These are phyloP conservation scores for Botrytis deweyae DNA, from an alignment of 2,329 filamentous ascomycete species.

Conservation along the genomic window DNA sequence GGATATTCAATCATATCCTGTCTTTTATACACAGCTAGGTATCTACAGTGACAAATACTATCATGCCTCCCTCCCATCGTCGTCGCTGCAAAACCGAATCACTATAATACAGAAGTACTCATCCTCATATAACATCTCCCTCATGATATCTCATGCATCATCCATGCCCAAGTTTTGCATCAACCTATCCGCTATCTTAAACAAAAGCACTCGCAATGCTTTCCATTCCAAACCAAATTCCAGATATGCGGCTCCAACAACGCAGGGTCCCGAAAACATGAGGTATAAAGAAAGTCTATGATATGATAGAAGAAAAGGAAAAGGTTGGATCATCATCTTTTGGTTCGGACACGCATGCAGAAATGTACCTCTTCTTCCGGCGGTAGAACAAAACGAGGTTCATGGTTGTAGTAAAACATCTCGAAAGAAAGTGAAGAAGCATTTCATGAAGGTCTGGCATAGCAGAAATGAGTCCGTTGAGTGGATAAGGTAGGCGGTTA, in stretches of 20 bases:
- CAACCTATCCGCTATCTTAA: constrained; percentile 2
- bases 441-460: constrained; percentile 26
- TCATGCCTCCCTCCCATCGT: constrained; percentile 14
- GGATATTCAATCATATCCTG: constrained; percentile 16
- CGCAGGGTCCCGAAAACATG: constrained; percentile 5
- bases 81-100: constrained; percentile 12
- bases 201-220: constrained; percentile 18
- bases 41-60: constrained; percentile 23
- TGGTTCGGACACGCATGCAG: neutral
- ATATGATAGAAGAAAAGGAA: constrained; percentile 10
- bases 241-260: constrained; percentile 20
- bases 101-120: constrained; percentile 26
- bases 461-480: constrained; percentile 22
- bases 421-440: constrained; percentile 30
- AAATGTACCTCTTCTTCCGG: constrained; percentile 16
- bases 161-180: neutral
- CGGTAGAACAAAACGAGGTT: constrained; percentile 22
- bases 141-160: constrained; percentile 12
- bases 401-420: constrained; percentile 36
- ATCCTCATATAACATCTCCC: constrained; percentile 17
- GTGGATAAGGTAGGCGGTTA: constrained; percentile 4
- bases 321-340: constrained; percentile 6
- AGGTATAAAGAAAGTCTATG: constrained; percentile 25
- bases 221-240: constrained; percentile 8
- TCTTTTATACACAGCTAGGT: constrained; percentile 27